Evolutionary conservation across 1,139 yeast species (phyloP), one percentile per base, ranked within the genome.

Genomic region (Debaryomyces psychrophilus): DNA sequence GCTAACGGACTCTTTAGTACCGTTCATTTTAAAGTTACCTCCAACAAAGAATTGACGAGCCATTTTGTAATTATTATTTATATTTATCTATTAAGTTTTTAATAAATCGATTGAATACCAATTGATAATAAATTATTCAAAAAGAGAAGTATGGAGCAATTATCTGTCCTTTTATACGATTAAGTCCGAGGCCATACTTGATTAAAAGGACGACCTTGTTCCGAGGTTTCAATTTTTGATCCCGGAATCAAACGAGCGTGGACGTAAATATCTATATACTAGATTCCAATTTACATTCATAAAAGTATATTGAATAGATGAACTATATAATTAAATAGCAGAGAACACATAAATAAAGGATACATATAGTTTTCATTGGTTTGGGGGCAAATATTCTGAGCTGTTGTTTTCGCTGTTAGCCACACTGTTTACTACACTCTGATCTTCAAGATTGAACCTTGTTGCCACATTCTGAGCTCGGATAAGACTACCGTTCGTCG

Each of bases 21-120:
- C 99, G 82, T 93, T 95, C 90, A 95, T 87, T 77, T 93, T 93
- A 82, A 93, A 92, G 90, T 93, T 93, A 67, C 98, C 99, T 62
- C 98, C 99, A 64, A 87, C 92, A 69, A 93, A 90, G 80, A 92
- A 92, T 76, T 85, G 87, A 80, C 99, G 90, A 70, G 95, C 83
- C 96, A 68, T 68, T 52, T 34, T 54, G 35, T 35, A 14, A 20
- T 44, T 23, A 25, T 31, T 42, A 25, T 27, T 20, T 31, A 14
- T 44, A 28, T 43, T 36, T 31, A 40, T 29, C 38, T 28, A 36
- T 27, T 25, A 25, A 27, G 22, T 8, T 14, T 33, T 33, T 33
- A 33, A 33, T 35, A 37, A 37, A 37, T 41, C 27, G 29, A 36
- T 43, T 31, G 37, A 17, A 37, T 31, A 27, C 12, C 36, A 37